Percentiles rank a stretch among this genome's conserved stretches.
phyloP scores from a whole-genome alignment of 2,329 filamentous ascomycete genomes.

The Fusarium torulosum region DNA sequence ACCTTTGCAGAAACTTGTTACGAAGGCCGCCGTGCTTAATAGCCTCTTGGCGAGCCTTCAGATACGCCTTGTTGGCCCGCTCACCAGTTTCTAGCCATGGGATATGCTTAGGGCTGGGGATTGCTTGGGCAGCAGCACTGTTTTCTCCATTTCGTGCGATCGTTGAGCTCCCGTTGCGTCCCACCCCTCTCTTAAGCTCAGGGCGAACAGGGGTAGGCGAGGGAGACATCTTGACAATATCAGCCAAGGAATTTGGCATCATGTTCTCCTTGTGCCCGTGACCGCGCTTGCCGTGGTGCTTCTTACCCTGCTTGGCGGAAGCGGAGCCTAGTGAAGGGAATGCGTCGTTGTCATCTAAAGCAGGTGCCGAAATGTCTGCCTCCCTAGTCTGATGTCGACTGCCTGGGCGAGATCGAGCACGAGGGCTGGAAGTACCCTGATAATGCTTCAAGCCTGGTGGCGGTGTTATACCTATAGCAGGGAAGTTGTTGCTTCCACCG shows the following conservation, averaged over 20 bases:
- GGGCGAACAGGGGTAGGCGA: constrained; percentile 77
- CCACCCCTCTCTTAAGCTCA: constrained; percentile 67
- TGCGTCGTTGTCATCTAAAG: constrained; percentile 93
- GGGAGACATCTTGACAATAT: constrained; percentile 95
- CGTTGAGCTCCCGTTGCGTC: constrained; percentile 73
- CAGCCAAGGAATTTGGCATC: constrained; percentile 83
- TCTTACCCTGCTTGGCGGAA: constrained; percentile 81
- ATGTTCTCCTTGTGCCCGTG: constrained; percentile 76
- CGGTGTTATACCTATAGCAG: constrained; percentile 69
- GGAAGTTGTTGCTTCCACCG: constrained; percentile 64
- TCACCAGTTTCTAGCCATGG: constrained; percentile 97
- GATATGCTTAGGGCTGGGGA: constrained; percentile 89
- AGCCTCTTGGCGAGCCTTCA: constrained; percentile 94
- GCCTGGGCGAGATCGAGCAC: constrained; percentile 83
- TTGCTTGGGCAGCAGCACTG: constrained; percentile 83
- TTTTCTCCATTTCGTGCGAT: constrained; percentile 79
- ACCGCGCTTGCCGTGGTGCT: constrained; percentile 91
- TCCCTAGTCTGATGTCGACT: constrained; percentile 78
- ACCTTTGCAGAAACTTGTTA: constrained; percentile 98
- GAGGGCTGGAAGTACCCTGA: constrained; percentile 71
- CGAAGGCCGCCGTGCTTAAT: constrained; percentile 96
- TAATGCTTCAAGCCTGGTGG: constrained; percentile 77
- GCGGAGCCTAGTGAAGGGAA: constrained; percentile 90
- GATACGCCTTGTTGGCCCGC: constrained; percentile 89
- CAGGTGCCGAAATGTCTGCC: constrained; percentile 75